A percentile compares a stretch with the other conserved stretches of the same genome.
These are phyloP conservation scores for Pseudoneurospora amorphoporcata DNA, from an alignment of 495 filamentous ascomycete species.

Conservation along the genomic window DNA sequence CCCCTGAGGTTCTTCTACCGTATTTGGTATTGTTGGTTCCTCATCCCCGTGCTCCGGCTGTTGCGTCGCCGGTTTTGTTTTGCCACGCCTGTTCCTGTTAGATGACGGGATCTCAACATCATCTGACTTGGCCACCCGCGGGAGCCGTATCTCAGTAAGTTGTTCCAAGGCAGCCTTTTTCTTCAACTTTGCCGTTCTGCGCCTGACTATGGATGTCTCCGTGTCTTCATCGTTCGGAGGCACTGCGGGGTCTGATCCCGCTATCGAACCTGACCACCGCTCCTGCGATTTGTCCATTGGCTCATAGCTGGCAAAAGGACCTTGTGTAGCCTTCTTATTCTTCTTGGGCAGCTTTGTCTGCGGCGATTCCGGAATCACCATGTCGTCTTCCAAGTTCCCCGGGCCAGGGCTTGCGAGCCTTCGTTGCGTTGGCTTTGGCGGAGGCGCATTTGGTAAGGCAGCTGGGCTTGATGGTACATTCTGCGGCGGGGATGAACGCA, in stretches of 20 bases:
- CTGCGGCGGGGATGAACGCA: conserved; percentile 25
- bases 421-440: neutral
- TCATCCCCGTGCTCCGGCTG: neutral
- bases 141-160: conserved; percentile 28
- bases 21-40: conserved; percentile 17
- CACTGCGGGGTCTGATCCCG: neutral
- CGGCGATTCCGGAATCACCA: conserved; percentile 19
- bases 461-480: conserved; percentile 27
- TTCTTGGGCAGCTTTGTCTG: conserved; percentile 3
- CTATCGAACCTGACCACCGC: conserved; percentile 12
- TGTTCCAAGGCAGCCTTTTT: conserved; percentile 27
- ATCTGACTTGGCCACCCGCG: conserved; percentile 14
- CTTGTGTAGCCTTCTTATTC: conserved; percentile 6
- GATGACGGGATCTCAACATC: conserved; percentile 32
- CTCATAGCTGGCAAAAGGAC: conserved; percentile 22
- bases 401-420: conserved; percentile 8
- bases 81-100: conserved; percentile 12
- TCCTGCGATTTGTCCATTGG: conserved; percentile 26
- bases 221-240: conserved; percentile 16
- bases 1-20: conserved; percentile 25
- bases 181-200: conserved; percentile 16
- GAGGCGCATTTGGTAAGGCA: conserved; percentile 8
- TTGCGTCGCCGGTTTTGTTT: conserved; percentile 13
- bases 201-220: conserved; percentile 8
- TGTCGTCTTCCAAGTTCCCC: conserved; percentile 4